Percentiles rank a stretch among this genome's conserved stretches.
phyloP scores from a whole-genome alignment of 768 basidiomycete genomes.

The Leccinum broughii region DNA sequence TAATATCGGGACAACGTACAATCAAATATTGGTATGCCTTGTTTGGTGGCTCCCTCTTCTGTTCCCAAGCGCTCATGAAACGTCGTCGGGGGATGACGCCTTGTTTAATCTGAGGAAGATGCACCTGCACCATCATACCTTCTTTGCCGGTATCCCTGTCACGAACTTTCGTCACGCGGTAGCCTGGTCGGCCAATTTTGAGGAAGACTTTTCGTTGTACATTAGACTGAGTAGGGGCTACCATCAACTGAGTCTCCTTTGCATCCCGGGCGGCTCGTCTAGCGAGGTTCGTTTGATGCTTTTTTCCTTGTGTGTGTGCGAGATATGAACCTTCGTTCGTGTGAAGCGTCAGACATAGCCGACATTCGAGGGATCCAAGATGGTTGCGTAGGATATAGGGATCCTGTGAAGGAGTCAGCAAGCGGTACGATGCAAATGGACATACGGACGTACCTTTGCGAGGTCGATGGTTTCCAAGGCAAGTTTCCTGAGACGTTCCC shows the following conservation, averaged over 20 bases:
- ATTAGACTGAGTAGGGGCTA: conserved; percentile 75
- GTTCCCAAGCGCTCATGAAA: conserved; percentile 99
- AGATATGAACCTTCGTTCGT: conserved; percentile 99
- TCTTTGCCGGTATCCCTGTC: conserved; percentile 89
- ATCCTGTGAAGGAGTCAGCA: conserved; percentile 55
- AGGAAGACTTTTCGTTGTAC: conserved; percentile 93
- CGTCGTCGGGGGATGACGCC: conserved; percentile 82
- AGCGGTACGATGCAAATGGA: not conserved
- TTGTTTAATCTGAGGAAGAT: conserved; percentile 90
- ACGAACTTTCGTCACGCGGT: conserved; percentile 95
- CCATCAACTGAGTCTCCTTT: conserved; percentile 89
- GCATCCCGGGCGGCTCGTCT: conserved; percentile 96
- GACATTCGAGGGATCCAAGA: conserved; percentile 96
- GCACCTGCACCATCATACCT: conserved; percentile 97
- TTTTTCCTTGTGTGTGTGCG: conserved; percentile 99
- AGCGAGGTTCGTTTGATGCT: conserved; percentile 98
- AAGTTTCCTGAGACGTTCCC: conserved; percentile 92
- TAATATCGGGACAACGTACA: conserved; percentile 49
- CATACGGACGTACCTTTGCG: conserved; percentile 70
- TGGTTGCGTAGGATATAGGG: conserved; percentile 99
- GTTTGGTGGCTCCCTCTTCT: conserved; percentile 92
- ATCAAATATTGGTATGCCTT: conserved; percentile 97
- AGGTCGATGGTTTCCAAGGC: conserved; percentile 97
- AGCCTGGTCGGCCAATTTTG: conserved; percentile 95
- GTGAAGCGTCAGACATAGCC: conserved; percentile 94